Percentiles rank a stretch among this genome's conserved stretches.
phyloP scores from a whole-genome alignment of 2,329 filamentous ascomycete genomes.

The Erysiphe pulchra region DNA sequence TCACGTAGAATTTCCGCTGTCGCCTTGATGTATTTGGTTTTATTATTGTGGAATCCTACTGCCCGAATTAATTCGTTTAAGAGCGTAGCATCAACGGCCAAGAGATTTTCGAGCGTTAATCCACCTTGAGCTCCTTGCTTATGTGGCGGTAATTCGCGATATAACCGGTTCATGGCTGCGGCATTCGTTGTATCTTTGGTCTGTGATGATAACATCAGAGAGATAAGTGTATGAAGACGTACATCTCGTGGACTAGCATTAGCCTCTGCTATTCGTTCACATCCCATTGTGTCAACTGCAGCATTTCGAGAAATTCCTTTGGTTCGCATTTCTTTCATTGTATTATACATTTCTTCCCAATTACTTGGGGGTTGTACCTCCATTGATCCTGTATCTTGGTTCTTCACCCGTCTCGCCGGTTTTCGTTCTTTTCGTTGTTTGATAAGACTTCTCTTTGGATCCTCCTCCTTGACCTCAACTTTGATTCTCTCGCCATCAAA shows the following conservation, averaged over 20 bases:
- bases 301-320: constrained; percentile 37
- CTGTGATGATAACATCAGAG: constrained; percentile 47
- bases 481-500: too few relatives aligned
- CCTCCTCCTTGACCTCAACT: not conserved
- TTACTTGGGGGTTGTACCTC: constrained; percentile 37
- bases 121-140: constrained; percentile 15
- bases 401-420: constrained; percentile 20
- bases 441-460: not conserved
- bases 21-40: constrained; percentile 44
- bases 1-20: constrained; percentile 35
- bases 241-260: constrained; percentile 23
- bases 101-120: constrained; percentile 35
- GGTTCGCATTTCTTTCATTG: constrained; percentile 51
- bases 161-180: constrained; percentile 37
- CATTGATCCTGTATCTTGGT: constrained; percentile 14
- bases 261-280: constrained; percentile 45
- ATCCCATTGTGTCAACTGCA: constrained; percentile 94
- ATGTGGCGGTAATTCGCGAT: constrained; percentile 27
- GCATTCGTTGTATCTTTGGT: constrained; percentile 52
- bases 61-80: constrained; percentile 39
- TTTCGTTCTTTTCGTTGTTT: constrained; percentile 17
- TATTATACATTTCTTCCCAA: constrained; percentile 62
- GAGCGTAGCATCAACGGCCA: constrained; percentile 28
- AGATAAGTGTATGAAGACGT: constrained; percentile 41
- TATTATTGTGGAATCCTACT: constrained; percentile 54